These are phyloP conservation scores for Beauveria brongniartii DNA, from an alignment of 2,329 filamentous ascomycete genomes.

Conservation along the genomic window DNA sequence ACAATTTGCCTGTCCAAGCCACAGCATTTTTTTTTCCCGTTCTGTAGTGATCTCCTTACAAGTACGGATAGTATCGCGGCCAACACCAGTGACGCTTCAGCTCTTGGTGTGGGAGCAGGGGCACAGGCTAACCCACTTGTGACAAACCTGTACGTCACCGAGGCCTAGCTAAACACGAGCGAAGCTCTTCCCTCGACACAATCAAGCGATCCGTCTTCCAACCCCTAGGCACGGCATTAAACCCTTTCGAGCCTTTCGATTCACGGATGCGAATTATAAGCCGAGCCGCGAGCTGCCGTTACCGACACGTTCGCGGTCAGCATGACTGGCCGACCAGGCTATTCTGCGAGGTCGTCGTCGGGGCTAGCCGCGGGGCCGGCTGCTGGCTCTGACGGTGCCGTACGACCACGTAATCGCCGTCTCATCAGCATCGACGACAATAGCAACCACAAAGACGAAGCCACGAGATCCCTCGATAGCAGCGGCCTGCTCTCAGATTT, in stretches of 20 bases:
- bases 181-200: slow-evolving; percentile 3
- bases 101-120: background rate
- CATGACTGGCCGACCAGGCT: slow-evolving; percentile 25
- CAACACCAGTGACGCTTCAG: background rate
- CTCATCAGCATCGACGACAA: slow-evolving; percentile 25
- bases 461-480: slow-evolving; percentile 12
- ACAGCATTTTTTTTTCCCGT: too few relatives aligned
- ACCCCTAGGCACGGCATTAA: background rate
- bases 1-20: too few relatives aligned
- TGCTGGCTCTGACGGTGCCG: slow-evolving; percentile 30
- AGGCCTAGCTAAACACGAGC: background rate
- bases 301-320: slow-evolving; percentile 26
- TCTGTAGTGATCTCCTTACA: too few relatives aligned
- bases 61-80: background rate
- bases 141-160: slow-evolving; percentile 9
- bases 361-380: slow-evolving; percentile 39
- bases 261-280: slow-evolving; percentile 24
- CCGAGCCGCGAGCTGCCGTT: slow-evolving; percentile 20
- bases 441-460: slow-evolving; percentile 21
- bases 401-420: slow-evolving; percentile 45
- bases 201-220: background rate
- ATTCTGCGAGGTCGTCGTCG: slow-evolving; percentile 25
- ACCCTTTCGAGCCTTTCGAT: slow-evolving; percentile 21
- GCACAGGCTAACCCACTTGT: background rate
- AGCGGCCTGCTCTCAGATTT: slow-evolving; percentile 23